Evolutionary conservation across 495 filamentous ascomycete species (phyloP), one percentile per base, ranked within the genome.

Genomic region (Lindgomyces ingoldianus): DNA sequence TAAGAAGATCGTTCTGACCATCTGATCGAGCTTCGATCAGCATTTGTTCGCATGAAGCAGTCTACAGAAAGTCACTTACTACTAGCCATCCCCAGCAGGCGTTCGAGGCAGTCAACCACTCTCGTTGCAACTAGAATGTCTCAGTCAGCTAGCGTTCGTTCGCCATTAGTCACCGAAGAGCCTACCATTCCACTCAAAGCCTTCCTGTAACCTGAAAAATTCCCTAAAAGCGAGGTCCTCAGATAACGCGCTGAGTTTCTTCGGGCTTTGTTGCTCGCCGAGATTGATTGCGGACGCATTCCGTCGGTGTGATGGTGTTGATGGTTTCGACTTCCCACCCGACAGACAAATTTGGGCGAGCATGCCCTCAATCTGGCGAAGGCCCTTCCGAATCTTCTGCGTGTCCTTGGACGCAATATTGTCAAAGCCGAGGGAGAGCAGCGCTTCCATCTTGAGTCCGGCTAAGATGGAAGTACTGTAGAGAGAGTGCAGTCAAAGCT

Each of bases 131-230:
- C 89, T 89, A 50, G 1, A 62, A 21, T 3, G 12, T 49, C n/a
- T 8, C 58, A 46, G 47, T 66, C 41, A 62, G 55, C 68, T 22
- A 65, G 60, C 49, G 24, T 18, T 21, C 39, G 46, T 26, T 26
- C n/a, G 30, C 1, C 19, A 1, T 19, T 19, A 27, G 19, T n/a
- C 55, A 25, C n/a, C 11, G 30, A 21, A n/a, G 39, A 39, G 70
- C 80, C 33, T 74, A 90, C 87, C 85, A 77, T 98, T 98, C 90
- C 93, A 98, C 77, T 96, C 90, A 76, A 98, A 98, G 11, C 93
- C 88, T 70, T 96, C 93, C 74, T 98, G 94, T 53, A 98, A 74
- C 71, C 96, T 91, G 80, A 96, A 96, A 78, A 98, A 98, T 74
- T 98, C 94, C 54, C 90, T 80, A 72, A 96, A 98, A 10, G 93